Conservation (phyloP, 768 basidiomycete genomes). For the Suillus hirtellus region DNA sequence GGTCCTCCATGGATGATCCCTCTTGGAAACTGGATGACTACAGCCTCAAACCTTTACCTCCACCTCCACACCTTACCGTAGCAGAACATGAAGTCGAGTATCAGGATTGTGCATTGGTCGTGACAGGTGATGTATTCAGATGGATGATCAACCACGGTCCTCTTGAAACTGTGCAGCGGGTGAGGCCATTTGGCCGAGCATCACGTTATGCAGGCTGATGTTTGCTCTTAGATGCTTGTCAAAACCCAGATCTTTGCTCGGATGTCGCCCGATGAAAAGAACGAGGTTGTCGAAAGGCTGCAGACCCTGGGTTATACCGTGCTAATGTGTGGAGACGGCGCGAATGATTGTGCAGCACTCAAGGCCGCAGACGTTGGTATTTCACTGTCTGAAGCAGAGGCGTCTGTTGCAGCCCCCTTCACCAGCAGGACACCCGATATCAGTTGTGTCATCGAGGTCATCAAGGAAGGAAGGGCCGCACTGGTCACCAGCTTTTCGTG, state of each 20-base stretch:
- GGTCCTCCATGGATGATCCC: slow-evolving; percentile 91
- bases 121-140: slow-evolving; percentile 94
- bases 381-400: slow-evolving; percentile 96
- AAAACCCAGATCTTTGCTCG: slow-evolving; percentile 96
- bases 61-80: slow-evolving; percentile 68
- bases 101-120: slow-evolving; percentile 87
- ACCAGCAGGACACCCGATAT: slow-evolving; percentile 94
- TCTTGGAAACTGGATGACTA: slow-evolving; percentile 85
- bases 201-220: slow-evolving; percentile 5
- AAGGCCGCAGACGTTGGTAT: slow-evolving; percentile 99
- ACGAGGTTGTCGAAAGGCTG: slow-evolving; percentile 93
- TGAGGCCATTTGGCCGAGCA: slow-evolving; percentile 38
- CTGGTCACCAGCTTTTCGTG: slow-evolving; percentile 98
- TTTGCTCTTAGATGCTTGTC: slow-evolving; percentile 81
- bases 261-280: slow-evolving; percentile 99
- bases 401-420: slow-evolving; percentile 97
- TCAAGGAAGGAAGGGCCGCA: slow-evolving; percentile 94
- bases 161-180: slow-evolving; percentile 90
- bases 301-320: slow-evolving; percentile 95
- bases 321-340: slow-evolving; percentile 98
- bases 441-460: slow-evolving; percentile 92
- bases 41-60: slow-evolving; percentile 76
- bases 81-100: slow-evolving; percentile 72
- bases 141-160: slow-evolving; percentile 98
- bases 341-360: slow-evolving; percentile 97